These are phyloP conservation scores for Nitzschia sp. DNA, from an alignment of 108 stramenopile species.

Conservation along the genomic window DNA sequence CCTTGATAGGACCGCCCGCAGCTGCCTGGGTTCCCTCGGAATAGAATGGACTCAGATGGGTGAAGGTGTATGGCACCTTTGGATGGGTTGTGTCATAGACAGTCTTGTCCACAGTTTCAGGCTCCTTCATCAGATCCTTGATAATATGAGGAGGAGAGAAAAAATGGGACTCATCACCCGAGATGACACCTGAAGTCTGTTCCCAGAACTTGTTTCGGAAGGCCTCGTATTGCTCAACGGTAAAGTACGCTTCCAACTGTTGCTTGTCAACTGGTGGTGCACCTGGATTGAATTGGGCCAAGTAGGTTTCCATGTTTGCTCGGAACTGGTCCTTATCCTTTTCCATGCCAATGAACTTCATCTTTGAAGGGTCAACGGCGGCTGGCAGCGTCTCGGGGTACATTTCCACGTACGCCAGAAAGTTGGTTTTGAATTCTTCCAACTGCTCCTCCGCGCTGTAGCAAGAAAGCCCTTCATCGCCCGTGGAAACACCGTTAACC, in stretches of 20 bases:
- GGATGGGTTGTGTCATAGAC: conserved; percentile 13
- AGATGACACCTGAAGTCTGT: conserved; percentile 76
- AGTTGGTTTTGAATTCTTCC: conserved; percentile 74
- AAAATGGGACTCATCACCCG: conserved; percentile 67
- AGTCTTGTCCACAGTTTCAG: conserved; percentile 38
- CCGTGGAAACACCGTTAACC: conserved; percentile 53
- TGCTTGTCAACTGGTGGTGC: conserved; percentile 64
- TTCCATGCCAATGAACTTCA: conserved; percentile 80
- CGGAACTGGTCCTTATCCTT: conserved; percentile 77
- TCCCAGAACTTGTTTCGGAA: conserved; percentile 82
- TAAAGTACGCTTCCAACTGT: conserved; percentile 64
- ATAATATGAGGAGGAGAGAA: conserved; percentile 78
- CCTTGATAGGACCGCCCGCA: conserved; percentile 73
- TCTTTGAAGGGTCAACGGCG: conserved; percentile 57
- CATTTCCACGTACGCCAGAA: conserved; percentile 57
- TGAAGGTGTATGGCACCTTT: conserved; percentile 42
- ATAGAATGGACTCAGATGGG: conserved; percentile 38
- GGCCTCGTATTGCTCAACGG: conserved; percentile 72
- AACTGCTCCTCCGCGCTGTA: conserved; percentile 46
- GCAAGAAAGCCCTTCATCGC: conserved; percentile 49
- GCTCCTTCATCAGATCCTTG: conserved; percentile 45
- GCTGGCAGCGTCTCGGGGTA: conserved; percentile 78
- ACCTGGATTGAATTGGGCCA: conserved; percentile 73
- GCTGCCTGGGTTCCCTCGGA: conserved; percentile 34
- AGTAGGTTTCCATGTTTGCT: conserved; percentile 76